Percentiles rank a stretch among this genome's conserved stretches.
Conservation (phyloP, 768 basidiomycete species). For the Mycena leptocephala region DNA sequence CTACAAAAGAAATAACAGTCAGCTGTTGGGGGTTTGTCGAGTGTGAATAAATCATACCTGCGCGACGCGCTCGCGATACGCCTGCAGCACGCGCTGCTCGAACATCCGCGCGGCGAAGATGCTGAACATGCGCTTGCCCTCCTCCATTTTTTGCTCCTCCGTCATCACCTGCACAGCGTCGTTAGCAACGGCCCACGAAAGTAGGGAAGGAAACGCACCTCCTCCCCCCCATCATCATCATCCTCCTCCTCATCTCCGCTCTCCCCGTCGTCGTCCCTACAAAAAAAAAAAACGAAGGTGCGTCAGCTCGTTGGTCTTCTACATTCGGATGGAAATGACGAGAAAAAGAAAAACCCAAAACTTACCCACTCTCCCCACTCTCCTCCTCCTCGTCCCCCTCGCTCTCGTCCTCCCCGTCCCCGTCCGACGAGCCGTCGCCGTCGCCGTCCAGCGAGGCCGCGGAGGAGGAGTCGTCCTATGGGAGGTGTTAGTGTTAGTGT, state of each 20-base stretch:
- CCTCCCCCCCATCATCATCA: conserved; percentile 52
- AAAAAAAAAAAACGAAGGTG: conserved; percentile 18
- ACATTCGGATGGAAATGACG: background rate
- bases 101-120: conserved; percentile 99
- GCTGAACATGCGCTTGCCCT: conserved; percentile 99
- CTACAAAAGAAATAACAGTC: no score
- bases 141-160: conserved; percentile 98
- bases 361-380: conserved; percentile 53
- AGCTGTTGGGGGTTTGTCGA: no score
- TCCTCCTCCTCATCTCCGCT: conserved; percentile 39
- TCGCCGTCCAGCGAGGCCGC: conserved; percentile 70
- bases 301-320: background rate
- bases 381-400: conserved; percentile 79
- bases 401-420: conserved; percentile 74
- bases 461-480: conserved; percentile 62
- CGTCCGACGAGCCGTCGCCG: conserved; percentile 75
- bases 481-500: conserved; percentile 53
- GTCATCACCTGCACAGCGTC: conserved; percentile 77
- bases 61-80: conserved; percentile 97
- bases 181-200: conserved; percentile 6
- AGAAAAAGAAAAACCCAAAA: conserved; percentile 24
- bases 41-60: no score
- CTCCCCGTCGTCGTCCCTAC: conserved; percentile 63
- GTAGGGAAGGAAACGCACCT: conserved; percentile 51
- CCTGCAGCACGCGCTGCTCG: conserved; percentile 96